These are phyloP conservation scores for Symbiodinium pilosum DNA, from an alignment of 73 alveolate species.

Conservation along the genomic window DNA sequence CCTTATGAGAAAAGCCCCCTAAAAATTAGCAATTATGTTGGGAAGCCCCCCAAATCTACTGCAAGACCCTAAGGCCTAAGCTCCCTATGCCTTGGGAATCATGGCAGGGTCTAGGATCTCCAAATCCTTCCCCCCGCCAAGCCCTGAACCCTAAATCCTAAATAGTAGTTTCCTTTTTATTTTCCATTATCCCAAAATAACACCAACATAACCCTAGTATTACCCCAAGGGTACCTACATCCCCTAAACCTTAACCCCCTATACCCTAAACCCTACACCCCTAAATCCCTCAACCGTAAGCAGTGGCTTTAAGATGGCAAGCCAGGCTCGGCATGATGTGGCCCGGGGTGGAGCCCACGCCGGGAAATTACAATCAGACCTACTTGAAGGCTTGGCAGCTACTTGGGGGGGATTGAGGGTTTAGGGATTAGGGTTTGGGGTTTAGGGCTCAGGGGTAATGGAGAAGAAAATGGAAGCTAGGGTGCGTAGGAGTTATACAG, in stretches of 20 bases:
- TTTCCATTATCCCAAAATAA: neutral
- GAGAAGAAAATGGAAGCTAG: no score
- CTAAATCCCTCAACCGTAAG: neutral
- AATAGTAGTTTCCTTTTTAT: no score
- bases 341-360: constrained; percentile 98
- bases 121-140: neutral
- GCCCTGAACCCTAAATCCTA: neutral
- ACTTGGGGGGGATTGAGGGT: neutral
- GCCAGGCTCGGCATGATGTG: constrained; percentile 98
- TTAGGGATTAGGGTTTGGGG: neutral
- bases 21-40: no score
- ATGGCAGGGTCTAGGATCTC: no score
- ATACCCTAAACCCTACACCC: neutral
- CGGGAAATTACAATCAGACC: constrained; percentile 97
- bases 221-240: neutral
- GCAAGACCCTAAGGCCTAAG: neutral
- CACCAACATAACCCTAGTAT: neutral
- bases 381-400: constrained; percentile 95
- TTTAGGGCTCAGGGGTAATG: neutral
- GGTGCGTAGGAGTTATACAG: no score
- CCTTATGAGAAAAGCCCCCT: no score
- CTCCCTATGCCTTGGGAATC: neutral
- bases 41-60: no score
- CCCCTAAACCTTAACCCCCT: neutral
- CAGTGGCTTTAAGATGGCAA: neutral